Evolutionary conservation across 768 basidiomycete genomes (phyloP).

Genomic region (Boletus sp.): DNA sequence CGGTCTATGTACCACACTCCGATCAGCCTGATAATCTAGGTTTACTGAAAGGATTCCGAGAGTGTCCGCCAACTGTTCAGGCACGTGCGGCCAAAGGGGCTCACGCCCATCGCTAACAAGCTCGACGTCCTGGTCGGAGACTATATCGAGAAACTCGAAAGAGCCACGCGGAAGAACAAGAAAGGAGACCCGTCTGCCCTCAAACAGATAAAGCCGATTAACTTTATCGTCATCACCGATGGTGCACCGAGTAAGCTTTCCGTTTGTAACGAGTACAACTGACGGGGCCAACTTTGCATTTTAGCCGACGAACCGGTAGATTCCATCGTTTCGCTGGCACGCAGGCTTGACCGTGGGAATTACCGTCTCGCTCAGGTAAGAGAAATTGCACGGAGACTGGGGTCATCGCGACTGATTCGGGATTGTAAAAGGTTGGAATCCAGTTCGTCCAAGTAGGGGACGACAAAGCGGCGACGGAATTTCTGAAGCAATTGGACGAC

Average conservation of each 20-base stretch:
- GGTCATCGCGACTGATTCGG: not conserved
- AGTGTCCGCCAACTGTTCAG: constrained; percentile 43
- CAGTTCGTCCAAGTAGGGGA: constrained; percentile 74
- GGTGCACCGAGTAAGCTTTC: constrained; percentile 51
- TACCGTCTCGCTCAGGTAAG: constrained; percentile 53
- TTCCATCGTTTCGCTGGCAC: constrained; percentile 46
- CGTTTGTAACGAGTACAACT: not conserved
- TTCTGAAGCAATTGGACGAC: constrained; percentile 55
- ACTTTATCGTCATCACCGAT: constrained; percentile 61
- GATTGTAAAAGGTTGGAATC: constrained; percentile 49
- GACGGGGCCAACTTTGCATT: not conserved
- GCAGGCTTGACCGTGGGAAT: constrained; percentile 47
- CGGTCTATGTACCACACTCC: not conserved
- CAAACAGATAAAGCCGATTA: constrained; percentile 49
- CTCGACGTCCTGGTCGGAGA: constrained; percentile 38
- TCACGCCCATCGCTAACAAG: constrained; percentile 44
- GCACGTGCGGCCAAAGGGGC: constrained; percentile 40
- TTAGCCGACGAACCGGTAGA: constrained; percentile 51
- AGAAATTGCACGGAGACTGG: too few species aligned
- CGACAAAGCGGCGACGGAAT: constrained; percentile 38
- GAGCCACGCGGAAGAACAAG: constrained; percentile 25
- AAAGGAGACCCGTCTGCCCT: constrained; percentile 22
- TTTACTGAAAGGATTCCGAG: constrained; percentile 31
- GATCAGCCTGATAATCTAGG: not conserved
- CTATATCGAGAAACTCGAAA: constrained; percentile 36